Conservation (phyloP, 371 early-diverging fungal species). For the Funneliformis caledonium region DNA sequence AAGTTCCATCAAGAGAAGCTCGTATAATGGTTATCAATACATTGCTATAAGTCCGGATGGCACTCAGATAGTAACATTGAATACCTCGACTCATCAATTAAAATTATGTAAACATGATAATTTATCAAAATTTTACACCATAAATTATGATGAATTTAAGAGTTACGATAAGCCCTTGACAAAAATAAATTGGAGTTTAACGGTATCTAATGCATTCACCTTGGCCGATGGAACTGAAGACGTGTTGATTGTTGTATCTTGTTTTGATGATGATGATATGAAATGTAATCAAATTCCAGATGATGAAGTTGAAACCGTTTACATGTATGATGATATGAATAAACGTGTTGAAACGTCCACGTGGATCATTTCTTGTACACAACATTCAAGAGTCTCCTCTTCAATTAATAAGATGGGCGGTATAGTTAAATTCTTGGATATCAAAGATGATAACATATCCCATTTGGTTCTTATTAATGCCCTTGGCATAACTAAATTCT, state of each 20-base stretch:
- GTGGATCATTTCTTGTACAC: neutral
- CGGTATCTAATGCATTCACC: neutral
- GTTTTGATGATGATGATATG: neutral
- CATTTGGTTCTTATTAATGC: neutral
- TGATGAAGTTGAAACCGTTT: neutral
- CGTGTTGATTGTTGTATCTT: neutral
- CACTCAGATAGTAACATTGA: neutral
- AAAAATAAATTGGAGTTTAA: neutral
- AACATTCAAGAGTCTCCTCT: neutral
- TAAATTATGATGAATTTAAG: neutral
- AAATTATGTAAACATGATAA: neutral
- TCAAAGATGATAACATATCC: neutral
- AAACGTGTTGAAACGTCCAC: neutral
- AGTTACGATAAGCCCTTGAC: neutral
- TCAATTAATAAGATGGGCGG: neutral
- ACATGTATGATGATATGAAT: neutral
- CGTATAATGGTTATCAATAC: neutral
- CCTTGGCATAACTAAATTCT: neutral
- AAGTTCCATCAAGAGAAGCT: too few species aligned
- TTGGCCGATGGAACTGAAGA: neutral
- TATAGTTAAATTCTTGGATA: neutral
- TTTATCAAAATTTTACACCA: neutral
- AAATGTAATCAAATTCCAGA: neutral
- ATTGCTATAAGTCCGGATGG: conserved; percentile 14
- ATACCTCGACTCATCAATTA: neutral